phyloP scores from a whole-genome alignment of 176 grass and related monocot genomes.

The Secale cereale region DNA sequence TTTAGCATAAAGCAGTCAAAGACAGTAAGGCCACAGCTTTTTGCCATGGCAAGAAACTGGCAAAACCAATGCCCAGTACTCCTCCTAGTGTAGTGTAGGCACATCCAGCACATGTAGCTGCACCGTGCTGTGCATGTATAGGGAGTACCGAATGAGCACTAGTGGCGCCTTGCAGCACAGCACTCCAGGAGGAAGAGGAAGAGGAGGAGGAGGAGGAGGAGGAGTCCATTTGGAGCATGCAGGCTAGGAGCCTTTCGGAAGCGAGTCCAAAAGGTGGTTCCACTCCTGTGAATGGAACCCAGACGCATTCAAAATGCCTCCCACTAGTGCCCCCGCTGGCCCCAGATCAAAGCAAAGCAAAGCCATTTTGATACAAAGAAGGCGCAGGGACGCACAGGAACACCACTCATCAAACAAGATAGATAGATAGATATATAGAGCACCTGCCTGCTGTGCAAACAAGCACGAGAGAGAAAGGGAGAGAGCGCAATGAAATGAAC shows the following conservation, averaged over 20 bases:
- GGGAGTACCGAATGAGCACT: neutral
- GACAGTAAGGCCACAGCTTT: neutral
- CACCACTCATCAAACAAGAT: conserved; percentile 15
- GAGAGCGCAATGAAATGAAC: neutral
- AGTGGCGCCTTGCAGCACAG: too few relatives aligned
- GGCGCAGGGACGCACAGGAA: conserved; percentile 41
- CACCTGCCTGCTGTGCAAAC: conserved; percentile 36
- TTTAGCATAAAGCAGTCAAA: conserved; percentile 39
- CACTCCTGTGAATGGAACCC: conserved; percentile 41
- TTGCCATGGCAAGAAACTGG: conserved; percentile 27
- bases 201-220: neutral
- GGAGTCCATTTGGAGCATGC: conserved; percentile 28
- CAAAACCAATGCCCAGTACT: neutral
- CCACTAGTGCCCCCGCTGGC: neutral
- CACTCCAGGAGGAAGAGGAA: too few relatives aligned
- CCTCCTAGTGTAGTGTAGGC: neutral
- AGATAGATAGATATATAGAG: neutral
- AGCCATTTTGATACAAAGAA: conserved; percentile 43
- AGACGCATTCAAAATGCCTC: conserved; percentile 40
- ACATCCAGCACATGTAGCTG: neutral
- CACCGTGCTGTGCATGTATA: neutral
- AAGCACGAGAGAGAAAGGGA: conserved; percentile 8
- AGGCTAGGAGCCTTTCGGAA: conserved; percentile 38
- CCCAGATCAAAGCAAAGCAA: conserved; percentile 24
- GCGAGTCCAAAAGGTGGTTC: conserved; percentile 39